A percentile compares a stretch with the other conserved stretches of the same genome.
phyloP scores from a whole-genome alignment of 1,139 yeast genomes.

The Yamadazyma kanchanaburiensis region DNA sequence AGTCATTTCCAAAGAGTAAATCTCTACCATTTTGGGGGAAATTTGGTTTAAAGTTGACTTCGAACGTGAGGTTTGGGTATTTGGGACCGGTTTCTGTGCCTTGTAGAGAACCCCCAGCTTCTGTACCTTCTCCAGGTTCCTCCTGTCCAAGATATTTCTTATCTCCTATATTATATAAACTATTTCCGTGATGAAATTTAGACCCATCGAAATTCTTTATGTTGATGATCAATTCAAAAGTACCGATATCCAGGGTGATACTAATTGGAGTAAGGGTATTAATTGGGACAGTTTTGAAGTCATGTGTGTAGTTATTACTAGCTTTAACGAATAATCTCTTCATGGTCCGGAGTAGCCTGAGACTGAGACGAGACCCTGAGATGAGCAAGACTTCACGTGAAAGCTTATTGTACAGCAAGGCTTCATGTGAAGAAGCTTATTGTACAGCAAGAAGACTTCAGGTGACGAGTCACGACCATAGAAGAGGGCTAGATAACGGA shows the following conservation, averaged over 20 bases:
- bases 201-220: slow-evolving; percentile 49
- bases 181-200: slow-evolving; percentile 30
- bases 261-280: slow-evolving; percentile 36
- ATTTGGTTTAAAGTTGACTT: slow-evolving; percentile 39
- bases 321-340: slow-evolving; percentile 33
- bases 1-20: slow-evolving; percentile 67
- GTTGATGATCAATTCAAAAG: slow-evolving; percentile 34
- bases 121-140: slow-evolving; percentile 7
- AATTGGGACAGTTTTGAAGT: slow-evolving; percentile 39
- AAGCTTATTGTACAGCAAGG: no score
- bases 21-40: slow-evolving; percentile 46
- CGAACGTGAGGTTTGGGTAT: slow-evolving; percentile 26
- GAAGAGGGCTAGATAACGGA: no score
- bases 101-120: no score
- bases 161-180: slow-evolving; percentile 33
- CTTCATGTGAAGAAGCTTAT: no score
- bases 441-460: no score
- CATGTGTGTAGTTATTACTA: slow-evolving; percentile 22
- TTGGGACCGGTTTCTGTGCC: background rate
- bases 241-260: slow-evolving; percentile 37
- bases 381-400: no score
- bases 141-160: slow-evolving; percentile 16
- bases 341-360: no score
- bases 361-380: no score
- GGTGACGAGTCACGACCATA: no score